Conservation (phyloP, 2,329 filamentous ascomycete species). For the Colletotrichum liriopes region DNA sequence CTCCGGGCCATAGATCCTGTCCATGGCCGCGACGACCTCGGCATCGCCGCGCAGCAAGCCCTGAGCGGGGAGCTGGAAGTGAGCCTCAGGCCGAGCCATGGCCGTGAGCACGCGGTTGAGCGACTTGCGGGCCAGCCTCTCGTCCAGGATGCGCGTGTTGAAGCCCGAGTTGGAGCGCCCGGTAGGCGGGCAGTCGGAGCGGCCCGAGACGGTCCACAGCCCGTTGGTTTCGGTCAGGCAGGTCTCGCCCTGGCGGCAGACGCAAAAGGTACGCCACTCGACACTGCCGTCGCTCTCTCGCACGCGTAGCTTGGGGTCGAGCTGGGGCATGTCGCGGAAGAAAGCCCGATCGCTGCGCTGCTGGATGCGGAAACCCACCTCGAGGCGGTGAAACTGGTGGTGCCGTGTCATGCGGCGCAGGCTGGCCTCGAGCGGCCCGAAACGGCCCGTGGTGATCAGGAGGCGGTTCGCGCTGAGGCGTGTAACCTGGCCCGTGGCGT, state of each 20-base stretch:
- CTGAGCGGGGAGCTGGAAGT: constrained; percentile 2
- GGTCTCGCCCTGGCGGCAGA: constrained; percentile 9
- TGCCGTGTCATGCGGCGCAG: constrained; percentile 4
- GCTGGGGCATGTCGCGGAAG: not conserved
- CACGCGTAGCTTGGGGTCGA: constrained; percentile 6
- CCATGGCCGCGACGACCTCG: not conserved
- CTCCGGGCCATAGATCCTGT: constrained; percentile 2
- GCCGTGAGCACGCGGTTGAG: constrained; percentile 1
- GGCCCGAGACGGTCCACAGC: constrained; percentile 3
- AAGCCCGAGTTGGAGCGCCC: constrained; percentile 5
- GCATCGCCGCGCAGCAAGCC: not conserved
- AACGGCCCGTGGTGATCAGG: constrained; percentile 1
- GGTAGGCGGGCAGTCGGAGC: constrained; percentile 6
- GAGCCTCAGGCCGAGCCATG: not conserved
- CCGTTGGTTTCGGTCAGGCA: constrained; percentile 7
- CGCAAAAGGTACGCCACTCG: constrained; percentile 11
- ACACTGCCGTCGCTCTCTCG: constrained; percentile 9
- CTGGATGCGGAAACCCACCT: constrained; percentile 3
- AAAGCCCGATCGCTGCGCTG: constrained; percentile 2
- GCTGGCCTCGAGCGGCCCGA: not conserved
- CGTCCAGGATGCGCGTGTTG: constrained; percentile 4
- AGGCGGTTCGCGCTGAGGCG: not conserved
- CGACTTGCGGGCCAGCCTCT: constrained; percentile 1
- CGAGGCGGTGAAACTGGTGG: constrained; percentile 1
- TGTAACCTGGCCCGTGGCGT: not conserved